Base-by-base conservation (phyloP, 352 stramenopile species). In the Paralagenidium karlingii region DNA sequence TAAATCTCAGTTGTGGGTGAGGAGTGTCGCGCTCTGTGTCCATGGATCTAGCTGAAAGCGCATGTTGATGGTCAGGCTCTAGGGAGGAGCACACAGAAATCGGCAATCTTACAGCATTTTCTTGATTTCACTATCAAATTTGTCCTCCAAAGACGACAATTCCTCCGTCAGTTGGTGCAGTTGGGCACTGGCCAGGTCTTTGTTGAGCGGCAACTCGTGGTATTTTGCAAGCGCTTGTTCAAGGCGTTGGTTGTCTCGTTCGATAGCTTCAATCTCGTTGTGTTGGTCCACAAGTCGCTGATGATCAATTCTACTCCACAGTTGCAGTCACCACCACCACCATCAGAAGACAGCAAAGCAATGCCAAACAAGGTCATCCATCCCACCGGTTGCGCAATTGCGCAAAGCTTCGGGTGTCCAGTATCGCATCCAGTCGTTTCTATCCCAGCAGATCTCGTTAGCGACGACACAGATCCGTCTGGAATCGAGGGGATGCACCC, bases 41-140 rank as follows among this genome's bases (percentile, higher is more conserved):
- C 20, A 40, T 18, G 24, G 34, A 18, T 24, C n/a, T 28, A 34
- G 15, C 15, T 47, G 0, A 51, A 51, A 39, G 34, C 24, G 36
- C 41, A 55, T 47, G 27, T 13, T 13, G 13, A 9, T 31, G 9
- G 27, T 31, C 9, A 13, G 27, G 9, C 27, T 13, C 27, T 31
- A 31, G 9, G 9, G n/a, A 41, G 16, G 36, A 31, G 15, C 34
- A 33, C 13, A 55, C 47, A 38, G 40, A n/a, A 24, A 48, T 30
- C 9, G n/a, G n/a, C n/a, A n/a, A n/a, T n/a, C n/a, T 43, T 32
- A 60, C 0, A 75, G 49, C 63, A 75, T 71, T 29, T 59, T 28
- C 9, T 58, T 49, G 51, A 75, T 75, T 38, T 66, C 53, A 10
- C 53, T 40, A 38, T 66, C 63, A 54, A 75, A 71, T 30, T 66